phyloP scores from a whole-genome alignment of 441 rosid species.

The Melastoma candidum region DNA sequence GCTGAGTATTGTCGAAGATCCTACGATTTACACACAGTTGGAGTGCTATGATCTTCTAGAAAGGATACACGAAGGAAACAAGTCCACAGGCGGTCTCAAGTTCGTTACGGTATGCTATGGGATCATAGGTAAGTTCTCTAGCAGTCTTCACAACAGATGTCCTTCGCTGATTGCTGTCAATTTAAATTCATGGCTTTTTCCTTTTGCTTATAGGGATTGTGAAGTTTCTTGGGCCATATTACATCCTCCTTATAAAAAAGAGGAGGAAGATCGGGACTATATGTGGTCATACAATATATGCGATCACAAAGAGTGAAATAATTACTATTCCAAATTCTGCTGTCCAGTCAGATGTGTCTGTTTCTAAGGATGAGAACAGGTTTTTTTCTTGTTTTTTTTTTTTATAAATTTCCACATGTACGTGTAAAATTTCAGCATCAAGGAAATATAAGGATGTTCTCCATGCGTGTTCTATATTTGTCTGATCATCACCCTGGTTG shows the following conservation, averaged over 20 bases:
- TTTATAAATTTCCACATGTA: conserved; percentile 60
- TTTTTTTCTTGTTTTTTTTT: conserved; percentile 17
- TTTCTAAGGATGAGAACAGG: conserved; percentile 72
- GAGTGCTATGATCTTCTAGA: conserved; percentile 44
- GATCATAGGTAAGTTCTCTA: conserved; percentile 42
- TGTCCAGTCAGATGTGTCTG: conserved; percentile 46
- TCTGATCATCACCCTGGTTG: no score
- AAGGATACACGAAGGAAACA: conserved; percentile 61
- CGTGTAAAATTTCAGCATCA: conserved; percentile 36
- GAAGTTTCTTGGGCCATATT: conserved; percentile 66
- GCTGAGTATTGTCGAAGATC: conserved; percentile 40
- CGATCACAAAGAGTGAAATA: conserved; percentile 48
- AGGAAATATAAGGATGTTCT: no score
- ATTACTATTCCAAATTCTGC: conserved; percentile 44
- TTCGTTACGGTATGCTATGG: conserved; percentile 65
- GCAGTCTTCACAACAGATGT: not conserved
- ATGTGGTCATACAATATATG: conserved; percentile 55
- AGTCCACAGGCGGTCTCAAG: conserved; percentile 56
- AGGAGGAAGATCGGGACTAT: conserved; percentile 62
- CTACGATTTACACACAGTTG: conserved; percentile 38
- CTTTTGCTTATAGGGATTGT: conserved; percentile 38
- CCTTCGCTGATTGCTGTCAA: not conserved
- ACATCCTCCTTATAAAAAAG: conserved; percentile 59
- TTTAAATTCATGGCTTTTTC: conserved; percentile 4
- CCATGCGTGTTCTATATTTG: no score